Evolutionary conservation across 2,329 filamentous ascomycete species (phyloP), one percentile per base, ranked within the genome.

Genomic region (Emergomyces pasteurianus): DNA sequence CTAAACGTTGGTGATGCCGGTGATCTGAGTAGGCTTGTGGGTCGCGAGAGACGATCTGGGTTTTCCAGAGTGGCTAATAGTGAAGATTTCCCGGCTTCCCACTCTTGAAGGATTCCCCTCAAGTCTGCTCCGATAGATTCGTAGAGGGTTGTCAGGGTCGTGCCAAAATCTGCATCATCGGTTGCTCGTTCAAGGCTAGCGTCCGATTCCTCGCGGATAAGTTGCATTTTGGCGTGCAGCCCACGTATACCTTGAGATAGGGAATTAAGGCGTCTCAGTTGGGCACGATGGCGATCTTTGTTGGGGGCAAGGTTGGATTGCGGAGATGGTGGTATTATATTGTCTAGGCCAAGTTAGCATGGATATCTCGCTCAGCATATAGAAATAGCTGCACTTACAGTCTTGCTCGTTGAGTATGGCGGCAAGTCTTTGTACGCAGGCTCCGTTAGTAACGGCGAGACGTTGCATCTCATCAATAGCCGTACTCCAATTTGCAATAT

Each of bases 61-160:
- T 86, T 85, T 72, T 94, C 87, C 69, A 96, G 88, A 66, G 88
- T 92, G 60, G 85, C 84, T 54, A 90, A 86, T 58, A 99, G 79
- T 6, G 90, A 86, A n/a, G 86, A 83, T 72, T 89, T 92, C 58
- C 92, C 94, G 58, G 87, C 83, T 68, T 95, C 90, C 92, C 92
- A 96, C 64, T 90, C 88, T 64, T 88, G 82, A 74, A 92, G 85
- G 57, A 96, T 77, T 50, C 86, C 83, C 71, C 87, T 87, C 52
- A 99, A 80, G 69, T 99, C 94, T 31, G 86, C 81, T 2, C 94
- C 94, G 64, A 99, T 95, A 4, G 91, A 92, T 61, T 99, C 94
- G 73, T 97, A 99, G 69, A 97, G 94, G 26, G 86, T 77, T 81
- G 96, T 86, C 46, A 97, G 80, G 64, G 85, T 86, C 0, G 86